phyloP scores from a whole-genome alignment of 345 rosid species.

The Euphorbia lathyris region DNA sequence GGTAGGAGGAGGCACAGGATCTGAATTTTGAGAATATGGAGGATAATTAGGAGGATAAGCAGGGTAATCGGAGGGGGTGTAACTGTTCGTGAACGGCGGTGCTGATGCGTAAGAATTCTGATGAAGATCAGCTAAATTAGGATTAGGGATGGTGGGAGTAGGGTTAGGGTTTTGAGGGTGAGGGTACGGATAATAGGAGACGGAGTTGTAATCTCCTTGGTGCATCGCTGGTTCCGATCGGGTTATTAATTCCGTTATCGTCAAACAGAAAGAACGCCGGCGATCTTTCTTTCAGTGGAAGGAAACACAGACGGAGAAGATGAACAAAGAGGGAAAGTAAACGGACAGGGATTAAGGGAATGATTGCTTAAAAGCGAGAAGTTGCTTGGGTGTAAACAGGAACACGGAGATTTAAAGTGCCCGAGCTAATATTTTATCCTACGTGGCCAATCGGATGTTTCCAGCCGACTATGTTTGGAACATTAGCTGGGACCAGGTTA shows the following conservation, averaged over 20 bases:
- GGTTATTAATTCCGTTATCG: not conserved
- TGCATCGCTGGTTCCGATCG: constrained; percentile 20
- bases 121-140: constrained; percentile 40
- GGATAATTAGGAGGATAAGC: constrained; percentile 38
- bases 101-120: constrained; percentile 72
- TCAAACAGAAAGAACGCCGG: not conserved
- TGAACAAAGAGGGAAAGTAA: not conserved
- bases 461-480: too few species aligned
- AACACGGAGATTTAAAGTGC: too few species aligned
- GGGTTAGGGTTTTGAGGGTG: constrained; percentile 32
- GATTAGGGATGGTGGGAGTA: constrained; percentile 21
- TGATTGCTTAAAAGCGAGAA: too few species aligned
- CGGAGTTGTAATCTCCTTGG: constrained; percentile 63
- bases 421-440: too few species aligned
- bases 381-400: too few species aligned
- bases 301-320: not conserved
- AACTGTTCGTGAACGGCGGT: constrained; percentile 60
- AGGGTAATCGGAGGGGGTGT: constrained; percentile 52
- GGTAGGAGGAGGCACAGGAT: constrained; percentile 54
- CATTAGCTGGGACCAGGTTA: too few species aligned
- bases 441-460: not conserved
- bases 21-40: constrained; percentile 50
- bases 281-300: too few species aligned
- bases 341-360: not conserved
- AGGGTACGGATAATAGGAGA: constrained; percentile 50